Evolutionary conservation across 31 red algal species (phyloP), one percentile per base, ranked within the genome.

Genomic region (Asparagopsis taxiformis): DNA sequence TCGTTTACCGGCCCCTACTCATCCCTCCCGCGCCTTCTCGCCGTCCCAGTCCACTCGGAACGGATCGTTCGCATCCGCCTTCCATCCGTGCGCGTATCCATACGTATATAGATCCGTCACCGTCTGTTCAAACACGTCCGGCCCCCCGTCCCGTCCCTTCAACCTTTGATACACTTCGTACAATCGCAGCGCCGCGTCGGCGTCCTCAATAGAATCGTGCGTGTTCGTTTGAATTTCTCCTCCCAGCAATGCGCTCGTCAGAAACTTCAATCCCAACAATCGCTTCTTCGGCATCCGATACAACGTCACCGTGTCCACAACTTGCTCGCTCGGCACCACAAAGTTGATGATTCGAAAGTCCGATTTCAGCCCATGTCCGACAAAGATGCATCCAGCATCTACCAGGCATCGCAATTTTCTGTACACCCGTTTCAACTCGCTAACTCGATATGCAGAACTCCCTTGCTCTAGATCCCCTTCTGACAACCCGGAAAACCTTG

Each of bases 311-410:
- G 96, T 99, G 62, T 99, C 96, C 31, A 91, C 73, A 57, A 91
- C 87, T 62, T 99, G 96, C 24, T 88, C 51, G 23, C 64, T 54
- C 15, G 87, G 96, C 38, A 99, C 90, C n/a, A 91, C 73, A 69
- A 99, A 94, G 58, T 94, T 99, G 59, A 94, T 80, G 22, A 91
- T 87, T 16, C 96, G 86, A 63, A 99, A 94, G 54, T 99, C 96
- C 25, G 87, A 94, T 48, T 91, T 91, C 52, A 99, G 74, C 21
- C 96, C 96, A 63, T 99, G 96, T 9, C 96, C 96, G 25, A 94
- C 91, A 69, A 99, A 91, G 8, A 94, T 68, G 54, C 85, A 91
- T 29, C 96, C 96, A 25, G 82, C 88, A 65, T 94, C 86, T 23
- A 94, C 74, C 17, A 99, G 68, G 34, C 81, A 85, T 25, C 79